Evolutionary conservation across 768 basidiomycete genomes (phyloP).

Genomic region (Tremella yokohamensis): DNA sequence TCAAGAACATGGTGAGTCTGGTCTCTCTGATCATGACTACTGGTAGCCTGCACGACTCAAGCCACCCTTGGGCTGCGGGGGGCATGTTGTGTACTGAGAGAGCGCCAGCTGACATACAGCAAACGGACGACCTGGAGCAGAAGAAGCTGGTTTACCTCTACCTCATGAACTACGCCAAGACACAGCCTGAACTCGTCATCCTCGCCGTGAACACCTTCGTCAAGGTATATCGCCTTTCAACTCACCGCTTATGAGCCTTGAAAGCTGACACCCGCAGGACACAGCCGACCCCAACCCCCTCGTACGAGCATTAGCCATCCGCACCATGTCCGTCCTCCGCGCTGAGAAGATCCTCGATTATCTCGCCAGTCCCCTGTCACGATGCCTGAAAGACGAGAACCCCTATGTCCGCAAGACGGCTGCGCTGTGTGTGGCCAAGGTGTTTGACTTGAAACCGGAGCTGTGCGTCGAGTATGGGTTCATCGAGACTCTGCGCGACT

Average conservation of each 20-base stretch:
- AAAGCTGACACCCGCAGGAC: conserved; percentile 58
- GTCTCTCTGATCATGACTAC: background rate
- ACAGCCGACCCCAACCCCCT: conserved; percentile 95
- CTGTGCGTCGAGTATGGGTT: conserved; percentile 93
- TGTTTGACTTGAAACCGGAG: conserved; percentile 95
- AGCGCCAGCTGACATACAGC: conserved; percentile 52
- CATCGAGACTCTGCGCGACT: conserved; percentile 77
- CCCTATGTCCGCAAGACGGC: conserved; percentile 99
- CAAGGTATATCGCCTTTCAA: conserved; percentile 48
- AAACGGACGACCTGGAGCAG: conserved; percentile 98
- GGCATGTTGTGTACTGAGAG: background rate
- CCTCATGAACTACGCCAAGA: conserved; percentile 99
- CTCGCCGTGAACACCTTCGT: conserved; percentile 99
- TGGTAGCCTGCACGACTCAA: background rate
- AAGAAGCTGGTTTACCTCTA: conserved; percentile 99
- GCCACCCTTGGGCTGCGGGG: background rate
- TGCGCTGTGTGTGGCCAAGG: conserved; percentile 91
- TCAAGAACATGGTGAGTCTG: conserved; percentile 71
- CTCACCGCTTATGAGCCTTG: background rate
- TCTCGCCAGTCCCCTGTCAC: conserved; percentile 88
- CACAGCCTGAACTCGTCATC: conserved; percentile 97
- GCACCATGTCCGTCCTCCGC: conserved; percentile 94
- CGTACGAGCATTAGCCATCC: conserved; percentile 89
- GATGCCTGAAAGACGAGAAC: conserved; percentile 88
- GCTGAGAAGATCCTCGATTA: conserved; percentile 99